Evolutionary conservation across 306 rosid genomes (phyloP).

Genomic region (Herpetospermum pedunculosum): DNA sequence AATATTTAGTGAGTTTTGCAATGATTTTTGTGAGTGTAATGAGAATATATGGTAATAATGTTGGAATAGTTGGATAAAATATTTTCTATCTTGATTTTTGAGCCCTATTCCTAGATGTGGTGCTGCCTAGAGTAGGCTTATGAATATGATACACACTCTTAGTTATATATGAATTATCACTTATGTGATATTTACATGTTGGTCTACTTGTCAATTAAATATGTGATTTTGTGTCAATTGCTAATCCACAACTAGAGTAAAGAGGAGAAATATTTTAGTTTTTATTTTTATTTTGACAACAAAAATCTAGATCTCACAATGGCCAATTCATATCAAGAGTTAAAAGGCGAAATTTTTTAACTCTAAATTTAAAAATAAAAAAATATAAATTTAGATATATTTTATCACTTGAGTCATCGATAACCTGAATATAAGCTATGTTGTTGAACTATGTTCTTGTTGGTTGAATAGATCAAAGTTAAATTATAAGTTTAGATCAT

Average conservation of each 20-base stretch:
- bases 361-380: neutral
- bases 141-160: neutral
- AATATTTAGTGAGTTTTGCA: neutral
- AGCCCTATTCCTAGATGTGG: neutral
- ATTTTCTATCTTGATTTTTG: neutral
- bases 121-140: neutral
- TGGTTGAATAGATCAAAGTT: too few relatives aligned
- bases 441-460: too few relatives aligned
- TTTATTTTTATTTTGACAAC: too few relatives aligned
- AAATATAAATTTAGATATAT: neutral
- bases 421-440: too few relatives aligned
- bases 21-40: neutral
- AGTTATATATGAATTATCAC: neutral
- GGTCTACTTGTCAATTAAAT: neutral
- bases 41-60: neutral
- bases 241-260: neutral
- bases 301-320: too few relatives aligned
- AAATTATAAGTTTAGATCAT: too few relatives aligned
- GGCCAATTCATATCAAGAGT: neutral
- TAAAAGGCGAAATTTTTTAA: neutral
- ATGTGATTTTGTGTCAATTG: neutral
- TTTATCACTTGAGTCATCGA: neutral
- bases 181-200: neutral
- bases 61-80: neutral
- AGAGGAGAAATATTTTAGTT: neutral